Percentiles rank a stretch among this genome's conserved stretches.
These are phyloP conservation scores for Hibiscus mutabilis DNA, from an alignment of 345 rosid species.

Conservation along the genomic window DNA sequence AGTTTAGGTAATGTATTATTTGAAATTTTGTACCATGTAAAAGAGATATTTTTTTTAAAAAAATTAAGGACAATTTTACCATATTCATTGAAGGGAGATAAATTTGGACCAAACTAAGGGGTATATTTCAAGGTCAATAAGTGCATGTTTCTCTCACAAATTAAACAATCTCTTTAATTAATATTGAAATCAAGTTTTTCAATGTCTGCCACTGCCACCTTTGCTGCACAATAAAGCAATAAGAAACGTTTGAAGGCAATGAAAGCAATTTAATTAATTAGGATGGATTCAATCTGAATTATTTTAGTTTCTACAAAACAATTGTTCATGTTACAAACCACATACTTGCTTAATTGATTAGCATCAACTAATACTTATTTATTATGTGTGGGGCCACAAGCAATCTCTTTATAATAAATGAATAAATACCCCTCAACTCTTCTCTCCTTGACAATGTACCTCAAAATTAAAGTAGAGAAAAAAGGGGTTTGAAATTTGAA, in stretches of 20 bases:
- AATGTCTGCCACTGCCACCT: constrained; percentile 13
- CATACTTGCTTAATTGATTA: neutral
- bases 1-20: no score
- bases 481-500: constrained; percentile 4
- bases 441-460: neutral
- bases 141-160: no score
- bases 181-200: neutral
- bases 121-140: no score
- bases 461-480: neutral
- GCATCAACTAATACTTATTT: neutral
- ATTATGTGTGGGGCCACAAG: neutral
- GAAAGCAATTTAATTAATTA: neutral
- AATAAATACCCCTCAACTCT: neutral
- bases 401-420: neutral
- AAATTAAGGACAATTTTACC: no score
- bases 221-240: neutral
- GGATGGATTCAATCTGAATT: neutral
- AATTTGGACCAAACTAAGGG: no score
- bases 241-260: constrained; percentile 3
- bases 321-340: constrained; percentile 2
- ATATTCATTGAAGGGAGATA: no score
- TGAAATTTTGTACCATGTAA: no score
- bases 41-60: no score
- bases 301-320: neutral
- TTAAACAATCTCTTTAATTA: neutral